Conservation (phyloP, 352 stramenopile genomes). For the Phytophthora colocasiae region DNA sequence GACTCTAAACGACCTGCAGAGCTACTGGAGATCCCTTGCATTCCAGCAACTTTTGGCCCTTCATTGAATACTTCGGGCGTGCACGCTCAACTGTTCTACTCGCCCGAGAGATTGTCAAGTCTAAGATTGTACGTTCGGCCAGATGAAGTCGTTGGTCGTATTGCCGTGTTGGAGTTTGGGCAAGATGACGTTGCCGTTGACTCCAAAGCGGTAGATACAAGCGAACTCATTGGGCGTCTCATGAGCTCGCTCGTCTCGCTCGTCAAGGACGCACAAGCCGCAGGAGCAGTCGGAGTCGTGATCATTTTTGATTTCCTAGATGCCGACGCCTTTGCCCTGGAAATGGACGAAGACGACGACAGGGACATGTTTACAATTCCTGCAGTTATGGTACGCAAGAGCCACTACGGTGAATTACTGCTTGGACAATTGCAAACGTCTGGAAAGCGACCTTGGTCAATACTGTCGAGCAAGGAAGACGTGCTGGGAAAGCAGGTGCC, state of each 20-base stretch:
- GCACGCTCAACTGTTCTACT: conserved; percentile 65
- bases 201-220: conserved; percentile 57
- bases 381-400: conserved; percentile 73
- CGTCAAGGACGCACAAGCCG: conserved; percentile 74
- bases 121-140: conserved; percentile 72
- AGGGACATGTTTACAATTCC: conserved; percentile 60
- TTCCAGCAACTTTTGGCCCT: conserved; percentile 63
- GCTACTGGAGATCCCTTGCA: conserved; percentile 64
- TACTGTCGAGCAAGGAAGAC: conserved; percentile 73
- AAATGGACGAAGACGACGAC: conserved; percentile 50
- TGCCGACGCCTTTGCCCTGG: conserved; percentile 69
- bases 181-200: conserved; percentile 67
- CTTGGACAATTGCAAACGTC: conserved; percentile 54
- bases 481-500: conserved; percentile 73
- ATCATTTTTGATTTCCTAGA: conserved; percentile 79
- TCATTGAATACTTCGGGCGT: conserved; percentile 43
- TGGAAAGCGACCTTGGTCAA: conserved; percentile 41
- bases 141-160: conserved; percentile 64
- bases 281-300: conserved; percentile 58
- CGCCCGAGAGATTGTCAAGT: conserved; percentile 65
- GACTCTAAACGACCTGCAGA: conserved; percentile 31
- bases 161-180: conserved; percentile 78
- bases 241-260: conserved; percentile 78
- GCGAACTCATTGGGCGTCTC: conserved; percentile 65
- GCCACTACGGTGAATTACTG: conserved; percentile 57